Evolutionary conservation across 306 rosid genomes (phyloP), one percentile per base, ranked within the genome.

Genomic region (Pyrus pyrifolia): DNA sequence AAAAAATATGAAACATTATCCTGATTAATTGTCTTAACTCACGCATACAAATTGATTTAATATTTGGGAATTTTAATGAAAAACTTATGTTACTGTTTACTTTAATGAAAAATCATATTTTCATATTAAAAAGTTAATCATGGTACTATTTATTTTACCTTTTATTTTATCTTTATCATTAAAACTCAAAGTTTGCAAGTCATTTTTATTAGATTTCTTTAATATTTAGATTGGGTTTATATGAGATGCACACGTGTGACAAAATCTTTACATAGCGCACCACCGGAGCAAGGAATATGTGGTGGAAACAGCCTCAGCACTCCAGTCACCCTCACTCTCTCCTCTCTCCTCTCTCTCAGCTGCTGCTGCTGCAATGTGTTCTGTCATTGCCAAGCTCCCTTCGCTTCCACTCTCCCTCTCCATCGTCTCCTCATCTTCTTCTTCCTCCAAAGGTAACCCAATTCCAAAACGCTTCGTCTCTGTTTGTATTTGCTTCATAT

Each of bases 391-490:
- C 86, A 91, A 83, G 57, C 83, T 85, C 85, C 72, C 83, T 12
- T 85, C 86, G 1, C 71, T 83, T 73, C 93, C 89, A 8, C 75
- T 83, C 42, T 80, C 91, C 0, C 77, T 87, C 68, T 73, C 87
- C 14, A 44, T 85, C 6, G 74, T 75, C 40, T 63, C 86, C 78
- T 85, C 90, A 51, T 81, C 95, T 73, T 83, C 91, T 30, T 78
- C 83, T 73, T 79, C 89, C 11, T 78, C 89, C 65, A 84, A 86
- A 77, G 95, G 92, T 89, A 64, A 59, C 62, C 71, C 12, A 52
- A 44, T 44, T 44, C 25, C 38, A 29, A 60, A 22, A 18, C 31
- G n/a, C 35, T 38, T 18, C 11, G n/a, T 59, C 13, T 30, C 5
- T 55, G 83, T 73, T 21, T 53, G 33, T 60, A 11, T 35, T 63